Evolutionary conservation across 306 rosid genomes (phyloP).

Genomic region (Argentina anserina): DNA sequence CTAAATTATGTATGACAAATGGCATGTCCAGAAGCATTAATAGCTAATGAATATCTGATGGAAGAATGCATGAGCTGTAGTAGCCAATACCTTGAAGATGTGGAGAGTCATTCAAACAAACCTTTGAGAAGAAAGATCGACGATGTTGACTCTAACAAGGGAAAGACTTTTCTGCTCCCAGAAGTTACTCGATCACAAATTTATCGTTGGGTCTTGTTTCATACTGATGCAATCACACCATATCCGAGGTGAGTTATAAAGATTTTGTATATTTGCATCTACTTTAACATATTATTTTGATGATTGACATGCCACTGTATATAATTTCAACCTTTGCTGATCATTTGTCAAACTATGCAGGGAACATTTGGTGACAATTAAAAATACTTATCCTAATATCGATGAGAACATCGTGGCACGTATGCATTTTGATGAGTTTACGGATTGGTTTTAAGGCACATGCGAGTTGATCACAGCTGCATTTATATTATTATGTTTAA

Average conservation of each 20-base stretch:
- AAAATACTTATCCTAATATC: background rate
- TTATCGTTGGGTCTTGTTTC: background rate
- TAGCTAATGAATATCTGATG: background rate
- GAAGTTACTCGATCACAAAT: background rate
- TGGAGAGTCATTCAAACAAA: background rate
- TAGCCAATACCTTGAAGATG: background rate
- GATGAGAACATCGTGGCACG: too few relatives aligned
- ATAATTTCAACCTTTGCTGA: too few relatives aligned
- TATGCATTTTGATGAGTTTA: too few relatives aligned
- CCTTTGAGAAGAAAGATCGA: background rate
- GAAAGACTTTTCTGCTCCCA: background rate
- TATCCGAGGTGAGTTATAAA: slow-evolving; percentile 1
- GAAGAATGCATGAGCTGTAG: background rate
- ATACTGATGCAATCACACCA: background rate
- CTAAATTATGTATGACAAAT: background rate
- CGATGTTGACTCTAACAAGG: background rate
- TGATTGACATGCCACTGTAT: too few relatives aligned
- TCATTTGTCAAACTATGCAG: background rate
- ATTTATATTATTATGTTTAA: too few relatives aligned
- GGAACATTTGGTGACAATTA: too few relatives aligned
- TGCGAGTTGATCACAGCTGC: too few relatives aligned
- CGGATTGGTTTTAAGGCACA: too few relatives aligned
- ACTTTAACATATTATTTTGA: too few relatives aligned
- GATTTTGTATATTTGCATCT: too few relatives aligned
- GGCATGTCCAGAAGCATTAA: background rate